Percentiles rank a stretch among this genome's conserved stretches.
Conservation (phyloP, 1,284 basidiomycete species). For the Mycosarcoma mackinlayi region DNA sequence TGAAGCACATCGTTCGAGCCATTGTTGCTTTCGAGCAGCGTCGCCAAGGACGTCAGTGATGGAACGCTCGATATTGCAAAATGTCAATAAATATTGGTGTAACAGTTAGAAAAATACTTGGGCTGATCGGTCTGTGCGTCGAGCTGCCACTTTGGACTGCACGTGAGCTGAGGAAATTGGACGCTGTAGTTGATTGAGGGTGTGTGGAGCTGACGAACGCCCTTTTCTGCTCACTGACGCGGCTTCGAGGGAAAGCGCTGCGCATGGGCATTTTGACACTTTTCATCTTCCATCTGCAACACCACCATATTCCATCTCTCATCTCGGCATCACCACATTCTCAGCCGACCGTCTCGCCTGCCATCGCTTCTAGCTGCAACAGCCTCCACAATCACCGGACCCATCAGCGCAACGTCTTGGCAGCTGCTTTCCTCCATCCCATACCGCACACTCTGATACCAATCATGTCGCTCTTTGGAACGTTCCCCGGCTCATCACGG, state of each 20-base stretch:
- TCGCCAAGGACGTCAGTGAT: background rate
- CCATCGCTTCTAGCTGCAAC: too few species aligned
- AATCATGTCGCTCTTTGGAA: conserved; percentile 48
- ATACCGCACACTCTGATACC: background rate
- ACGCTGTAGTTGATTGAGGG: too few species aligned
- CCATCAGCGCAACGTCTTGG: too few species aligned
- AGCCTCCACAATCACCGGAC: background rate
- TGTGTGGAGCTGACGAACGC: conserved; percentile 49
- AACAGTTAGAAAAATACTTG: conserved; percentile 10
- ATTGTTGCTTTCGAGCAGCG: conserved; percentile 23
- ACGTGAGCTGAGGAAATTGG: conserved; percentile 23
- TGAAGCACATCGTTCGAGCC: conserved; percentile 36
- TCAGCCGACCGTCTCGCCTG: too few species aligned
- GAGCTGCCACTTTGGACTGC: conserved; percentile 10
- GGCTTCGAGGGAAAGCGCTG: too few species aligned
- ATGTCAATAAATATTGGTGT: conserved; percentile 4
- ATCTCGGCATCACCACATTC: conserved; percentile 1
- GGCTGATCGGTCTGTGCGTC: conserved; percentile 54
- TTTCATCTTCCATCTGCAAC: conserved; percentile 24
- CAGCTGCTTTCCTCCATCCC: background rate
- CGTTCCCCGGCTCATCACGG: conserved; percentile 44
- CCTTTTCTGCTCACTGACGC: conserved; percentile 15
- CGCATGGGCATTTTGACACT: background rate
- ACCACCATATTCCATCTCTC: conserved; percentile 12
- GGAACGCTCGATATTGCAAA: background rate